phyloP scores from a whole-genome alignment of 805 yeast genomes.

The Metahyphopichia silvanorum region DNA sequence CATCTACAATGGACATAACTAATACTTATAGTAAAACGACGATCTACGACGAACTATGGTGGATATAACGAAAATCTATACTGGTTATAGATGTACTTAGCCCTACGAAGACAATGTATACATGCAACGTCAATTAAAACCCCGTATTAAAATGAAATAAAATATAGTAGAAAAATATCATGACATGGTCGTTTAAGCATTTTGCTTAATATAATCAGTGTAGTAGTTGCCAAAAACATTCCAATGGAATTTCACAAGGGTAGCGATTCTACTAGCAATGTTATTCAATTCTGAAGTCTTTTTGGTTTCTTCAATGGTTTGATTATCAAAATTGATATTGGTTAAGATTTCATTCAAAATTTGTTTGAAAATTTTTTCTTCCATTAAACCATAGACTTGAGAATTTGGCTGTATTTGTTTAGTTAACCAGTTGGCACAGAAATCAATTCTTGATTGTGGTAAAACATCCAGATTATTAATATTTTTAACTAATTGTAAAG shows the following conservation, averaged over 20 bases:
- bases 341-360: slow-evolving; percentile 35
- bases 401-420: slow-evolving; percentile 85
- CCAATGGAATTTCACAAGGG: slow-evolving; percentile 77
- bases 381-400: slow-evolving; percentile 73
- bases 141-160: neutral
- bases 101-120: too few species aligned
- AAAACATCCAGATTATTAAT: slow-evolving; percentile 17
- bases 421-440: slow-evolving; percentile 74
- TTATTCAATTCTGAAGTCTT: slow-evolving; percentile 47
- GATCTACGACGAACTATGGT: too few species aligned
- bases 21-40: too few species aligned
- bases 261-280: slow-evolving; percentile 57
- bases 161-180: neutral
- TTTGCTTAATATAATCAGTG: slow-evolving; percentile 27
- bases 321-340: slow-evolving; percentile 2
- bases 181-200: neutral
- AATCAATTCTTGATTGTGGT: slow-evolving; percentile 46
- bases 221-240: slow-evolving; percentile 77
- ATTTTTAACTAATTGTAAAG: slow-evolving; percentile 60
- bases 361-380: slow-evolving; percentile 57
- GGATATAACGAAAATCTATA: too few species aligned
- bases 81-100: too few species aligned
- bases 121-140: too few species aligned
- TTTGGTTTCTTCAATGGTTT: neutral
- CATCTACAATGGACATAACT: too few species aligned